Percentiles rank a stretch among this genome's conserved stretches.
These are phyloP conservation scores for Wickerhamomyces queroliae DNA, from an alignment of 805 yeast genomes.

Conservation along the genomic window DNA sequence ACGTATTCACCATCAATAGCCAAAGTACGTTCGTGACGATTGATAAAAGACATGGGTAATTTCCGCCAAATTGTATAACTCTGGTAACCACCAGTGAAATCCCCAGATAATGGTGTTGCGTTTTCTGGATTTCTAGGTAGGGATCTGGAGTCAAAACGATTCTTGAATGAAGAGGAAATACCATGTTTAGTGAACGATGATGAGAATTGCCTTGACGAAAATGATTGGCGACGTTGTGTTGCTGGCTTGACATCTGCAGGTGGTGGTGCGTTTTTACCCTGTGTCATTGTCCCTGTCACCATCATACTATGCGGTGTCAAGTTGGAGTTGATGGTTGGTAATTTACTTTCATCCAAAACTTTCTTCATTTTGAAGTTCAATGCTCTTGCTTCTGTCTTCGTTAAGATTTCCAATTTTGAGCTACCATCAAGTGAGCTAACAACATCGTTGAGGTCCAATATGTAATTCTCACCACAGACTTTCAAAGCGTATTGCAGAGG, in stretches of 20 bases:
- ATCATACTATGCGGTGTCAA: slow-evolving; percentile 24
- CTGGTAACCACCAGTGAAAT: slow-evolving; percentile 43
- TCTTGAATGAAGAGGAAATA: slow-evolving; percentile 26
- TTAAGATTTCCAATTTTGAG: slow-evolving; percentile 34
- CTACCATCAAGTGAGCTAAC: slow-evolving; percentile 37
- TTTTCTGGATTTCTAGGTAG: slow-evolving; percentile 11
- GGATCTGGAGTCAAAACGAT: slow-evolving; percentile 8
- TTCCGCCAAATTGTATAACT: slow-evolving; percentile 87
- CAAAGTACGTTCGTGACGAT: slow-evolving; percentile 73
- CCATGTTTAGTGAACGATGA: slow-evolving; percentile 23
- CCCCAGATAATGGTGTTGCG: slow-evolving; percentile 14
- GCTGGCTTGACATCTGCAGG: neutral
- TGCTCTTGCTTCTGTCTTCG: slow-evolving; percentile 35
- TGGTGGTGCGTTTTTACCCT: slow-evolving; percentile 1
- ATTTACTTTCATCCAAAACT: slow-evolving; percentile 16
- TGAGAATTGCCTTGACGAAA: slow-evolving; percentile 2
- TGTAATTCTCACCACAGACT: slow-evolving; percentile 23
- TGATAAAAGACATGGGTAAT: slow-evolving; percentile 77
- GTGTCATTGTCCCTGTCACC: slow-evolving; percentile 3
- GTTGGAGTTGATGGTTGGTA: slow-evolving; percentile 22
- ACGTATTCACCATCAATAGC: slow-evolving; percentile 94
- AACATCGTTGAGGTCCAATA: slow-evolving; percentile 32
- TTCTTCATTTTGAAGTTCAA: slow-evolving; percentile 26
- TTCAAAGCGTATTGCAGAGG: slow-evolving; percentile 31
- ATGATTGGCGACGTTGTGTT: neutral